phyloP scores from a whole-genome alignment of 192 early-diverging fungal genomes.

The Thoreauomyces humboldtii region DNA sequence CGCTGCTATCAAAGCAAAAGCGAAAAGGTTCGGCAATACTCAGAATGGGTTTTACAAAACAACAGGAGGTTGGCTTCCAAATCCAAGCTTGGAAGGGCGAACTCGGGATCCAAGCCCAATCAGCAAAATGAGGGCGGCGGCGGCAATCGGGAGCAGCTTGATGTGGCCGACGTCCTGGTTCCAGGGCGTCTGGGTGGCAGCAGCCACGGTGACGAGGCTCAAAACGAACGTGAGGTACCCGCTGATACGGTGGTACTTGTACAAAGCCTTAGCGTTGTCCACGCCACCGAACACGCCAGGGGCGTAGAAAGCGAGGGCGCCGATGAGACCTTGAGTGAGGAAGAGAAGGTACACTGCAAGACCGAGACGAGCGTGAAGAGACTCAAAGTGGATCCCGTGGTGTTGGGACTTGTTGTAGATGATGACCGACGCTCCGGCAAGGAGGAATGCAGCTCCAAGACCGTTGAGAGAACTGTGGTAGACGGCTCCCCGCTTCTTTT shows the following conservation, averaged over 20 bases:
- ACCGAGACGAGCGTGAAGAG: background rate
- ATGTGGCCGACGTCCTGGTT: conserved; percentile 3
- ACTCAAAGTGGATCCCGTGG: conserved; percentile 2
- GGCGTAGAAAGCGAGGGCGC: background rate
- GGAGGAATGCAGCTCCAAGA: background rate
- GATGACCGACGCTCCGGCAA: background rate
- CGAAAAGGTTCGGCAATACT: too few relatives aligned
- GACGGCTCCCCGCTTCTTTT: conserved; percentile 1
- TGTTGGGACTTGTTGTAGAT: background rate
- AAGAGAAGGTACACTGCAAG: conserved; percentile 1
- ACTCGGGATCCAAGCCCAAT: background rate
- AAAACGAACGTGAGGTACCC: conserved; percentile 1
- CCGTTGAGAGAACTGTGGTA: background rate
- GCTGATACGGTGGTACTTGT: conserved; percentile 3
- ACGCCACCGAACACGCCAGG: background rate
- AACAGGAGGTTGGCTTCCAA: too few relatives aligned
- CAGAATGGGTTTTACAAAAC: too few relatives aligned
- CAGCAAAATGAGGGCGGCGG: background rate
- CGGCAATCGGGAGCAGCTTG: background rate
- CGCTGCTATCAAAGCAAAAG: too few relatives aligned
- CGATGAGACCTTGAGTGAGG: background rate
- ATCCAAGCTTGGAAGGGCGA: background rate
- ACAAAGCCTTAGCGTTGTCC: background rate
- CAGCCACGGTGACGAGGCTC: background rate
- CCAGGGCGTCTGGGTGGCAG: background rate